Evolutionary conservation across 352 stramenopile species (phyloP).

Genomic region (Achlya hypogyna): DNA sequence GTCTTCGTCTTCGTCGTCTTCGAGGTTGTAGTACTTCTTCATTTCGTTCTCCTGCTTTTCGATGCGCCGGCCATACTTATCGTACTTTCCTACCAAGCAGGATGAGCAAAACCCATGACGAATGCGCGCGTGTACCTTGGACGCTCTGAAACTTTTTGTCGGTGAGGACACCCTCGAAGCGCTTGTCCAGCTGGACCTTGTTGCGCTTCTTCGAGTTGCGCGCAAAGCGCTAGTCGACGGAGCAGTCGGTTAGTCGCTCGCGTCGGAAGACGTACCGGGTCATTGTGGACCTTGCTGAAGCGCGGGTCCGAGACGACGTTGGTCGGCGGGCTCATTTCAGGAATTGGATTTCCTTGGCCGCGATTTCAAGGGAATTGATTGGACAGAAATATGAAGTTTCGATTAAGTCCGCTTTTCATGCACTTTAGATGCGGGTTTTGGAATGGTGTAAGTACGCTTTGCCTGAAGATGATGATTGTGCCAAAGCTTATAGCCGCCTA

Average conservation of each 20-base stretch:
- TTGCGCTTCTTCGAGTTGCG: constrained; percentile 68
- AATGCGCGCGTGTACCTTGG: constrained; percentile 28
- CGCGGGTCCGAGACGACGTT: constrained; percentile 48
- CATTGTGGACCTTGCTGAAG: constrained; percentile 82
- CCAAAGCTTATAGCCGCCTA: neutral
- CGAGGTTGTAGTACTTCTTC: constrained; percentile 72
- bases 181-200: constrained; percentile 75
- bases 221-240: constrained; percentile 43
- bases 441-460: neutral
- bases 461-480: too few relatives aligned
- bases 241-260: neutral
- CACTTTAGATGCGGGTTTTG: too few relatives aligned
- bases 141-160: constrained; percentile 74
- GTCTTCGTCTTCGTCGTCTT: constrained; percentile 29
- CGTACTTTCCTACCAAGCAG: constrained; percentile 53
- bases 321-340: neutral
- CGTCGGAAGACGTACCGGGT: constrained; percentile 37
- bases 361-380: neutral
- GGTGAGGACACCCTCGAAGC: constrained; percentile 60
- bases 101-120: neutral
- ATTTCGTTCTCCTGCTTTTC: constrained; percentile 67
- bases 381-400: neutral
- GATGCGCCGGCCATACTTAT: constrained; percentile 81
- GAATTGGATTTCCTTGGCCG: neutral
- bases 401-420: neutral